Percentiles rank a stretch among this genome's conserved stretches.
These are phyloP conservation scores for Plasmodium blacklocki DNA, from an alignment of 169 alveolate genomes.

Conservation along the genomic window DNA sequence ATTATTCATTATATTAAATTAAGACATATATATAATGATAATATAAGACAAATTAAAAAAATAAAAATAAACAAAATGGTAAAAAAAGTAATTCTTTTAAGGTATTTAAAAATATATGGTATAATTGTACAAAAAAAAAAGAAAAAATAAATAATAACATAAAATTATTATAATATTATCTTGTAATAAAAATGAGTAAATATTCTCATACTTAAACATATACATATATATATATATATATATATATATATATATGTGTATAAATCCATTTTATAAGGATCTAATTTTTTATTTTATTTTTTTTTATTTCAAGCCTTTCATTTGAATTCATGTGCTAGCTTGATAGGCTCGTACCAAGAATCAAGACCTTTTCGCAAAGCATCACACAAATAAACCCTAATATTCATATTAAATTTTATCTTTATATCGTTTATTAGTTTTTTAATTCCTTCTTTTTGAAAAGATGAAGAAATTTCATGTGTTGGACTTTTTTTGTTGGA, in stretches of 20 bases:
- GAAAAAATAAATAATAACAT: too few relatives aligned
- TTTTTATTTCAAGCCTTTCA: background rate
- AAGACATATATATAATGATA: too few relatives aligned
- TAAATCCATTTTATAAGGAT: background rate
- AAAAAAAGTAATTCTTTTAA: too few relatives aligned
- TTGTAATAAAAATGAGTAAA: too few relatives aligned
- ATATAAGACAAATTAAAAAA: too few relatives aligned
- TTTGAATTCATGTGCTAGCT: constrained; percentile 16
- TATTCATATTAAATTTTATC: constrained; percentile 22
- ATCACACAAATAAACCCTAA: constrained; percentile 37
- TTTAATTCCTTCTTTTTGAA: constrained; percentile 20
- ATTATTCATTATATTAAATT: too few relatives aligned
- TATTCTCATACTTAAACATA: background rate
- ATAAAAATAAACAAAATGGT: too few relatives aligned
- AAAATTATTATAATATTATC: too few relatives aligned
- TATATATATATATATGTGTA: background rate
- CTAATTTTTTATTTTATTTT: background rate
- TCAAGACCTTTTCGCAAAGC: constrained; percentile 19
- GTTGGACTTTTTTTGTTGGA: constrained; percentile 15
- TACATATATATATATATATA: constrained; percentile 6
- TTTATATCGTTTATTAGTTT: constrained; percentile 23
- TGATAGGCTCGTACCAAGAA: constrained; percentile 31
- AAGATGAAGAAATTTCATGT: constrained; percentile 7
- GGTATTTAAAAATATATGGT: too few relatives aligned
- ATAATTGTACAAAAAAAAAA: too few relatives aligned